These are phyloP conservation scores for Phytophthora colocasiae DNA, from an alignment of 352 stramenopile genomes.

Conservation along the genomic window DNA sequence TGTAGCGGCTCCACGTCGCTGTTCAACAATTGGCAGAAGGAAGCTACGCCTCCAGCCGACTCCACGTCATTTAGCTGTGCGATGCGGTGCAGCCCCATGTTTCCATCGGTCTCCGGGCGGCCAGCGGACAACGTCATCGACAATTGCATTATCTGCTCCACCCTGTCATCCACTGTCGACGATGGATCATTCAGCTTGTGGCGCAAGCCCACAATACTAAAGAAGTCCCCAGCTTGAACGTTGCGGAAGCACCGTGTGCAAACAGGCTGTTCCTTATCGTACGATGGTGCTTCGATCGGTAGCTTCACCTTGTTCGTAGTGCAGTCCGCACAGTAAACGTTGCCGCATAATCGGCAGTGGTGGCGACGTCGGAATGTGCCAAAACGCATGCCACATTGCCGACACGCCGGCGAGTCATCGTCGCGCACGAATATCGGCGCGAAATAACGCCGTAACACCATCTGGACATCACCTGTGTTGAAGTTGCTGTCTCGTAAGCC, in stretches of 20 bases:
- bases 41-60: constrained; percentile 71
- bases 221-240: constrained; percentile 66
- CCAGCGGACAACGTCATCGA: constrained; percentile 59
- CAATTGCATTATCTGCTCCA: constrained; percentile 74
- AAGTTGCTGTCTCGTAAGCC: constrained; percentile 27
- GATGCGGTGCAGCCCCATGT: constrained; percentile 78
- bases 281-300: constrained; percentile 59
- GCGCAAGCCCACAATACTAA: constrained; percentile 76
- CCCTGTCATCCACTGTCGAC: constrained; percentile 60
- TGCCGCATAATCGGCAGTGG: constrained; percentile 80
- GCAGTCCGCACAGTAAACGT: constrained; percentile 80
- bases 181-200: constrained; percentile 57
- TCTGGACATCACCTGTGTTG: constrained; percentile 39
- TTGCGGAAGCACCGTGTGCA: constrained; percentile 85
- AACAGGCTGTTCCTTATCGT: constrained; percentile 78
- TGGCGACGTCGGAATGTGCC: constrained; percentile 76
- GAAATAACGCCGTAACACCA: constrained; percentile 65
- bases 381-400: constrained; percentile 78
- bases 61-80: constrained; percentile 88
- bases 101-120: constrained; percentile 63
- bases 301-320: constrained; percentile 73
- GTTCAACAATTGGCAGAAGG: constrained; percentile 74
- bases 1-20: constrained; percentile 65
- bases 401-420: constrained; percentile 55
- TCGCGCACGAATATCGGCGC: constrained; percentile 61